phyloP scores from a whole-genome alignment of 1,284 basidiomycete genomes.

The Cutaneotrichosporon mucoides region DNA sequence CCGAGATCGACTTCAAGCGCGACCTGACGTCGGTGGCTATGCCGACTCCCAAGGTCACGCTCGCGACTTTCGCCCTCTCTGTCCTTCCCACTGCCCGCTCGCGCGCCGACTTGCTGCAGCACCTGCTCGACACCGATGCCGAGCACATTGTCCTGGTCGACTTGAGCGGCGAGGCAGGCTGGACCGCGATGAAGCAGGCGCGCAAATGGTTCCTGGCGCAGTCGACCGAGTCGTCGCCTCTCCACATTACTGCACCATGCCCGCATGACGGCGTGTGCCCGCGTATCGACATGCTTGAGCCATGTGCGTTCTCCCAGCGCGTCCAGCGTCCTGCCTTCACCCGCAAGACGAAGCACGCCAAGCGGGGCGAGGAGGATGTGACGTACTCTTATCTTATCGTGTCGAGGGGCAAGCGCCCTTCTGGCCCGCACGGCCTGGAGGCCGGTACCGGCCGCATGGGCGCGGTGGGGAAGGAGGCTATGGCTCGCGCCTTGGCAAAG shows the following conservation, averaged over 20 bases:
- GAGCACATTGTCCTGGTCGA: slow-evolving; percentile 75
- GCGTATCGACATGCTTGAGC: slow-evolving; percentile 53
- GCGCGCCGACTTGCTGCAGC: slow-evolving; percentile 45
- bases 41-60: slow-evolving; percentile 54
- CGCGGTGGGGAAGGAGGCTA: slow-evolving; percentile 36
- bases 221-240: slow-evolving; percentile 8
- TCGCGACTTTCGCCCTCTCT: slow-evolving; percentile 82
- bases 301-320: slow-evolving; percentile 82
- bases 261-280: slow-evolving; percentile 89
- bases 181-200: slow-evolving; percentile 76
- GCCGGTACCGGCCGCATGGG: slow-evolving; percentile 26
- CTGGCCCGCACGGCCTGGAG: neutral
- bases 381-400: slow-evolving; percentile 90
- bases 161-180: slow-evolving; percentile 70
- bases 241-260: slow-evolving; percentile 58
- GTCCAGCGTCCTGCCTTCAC: slow-evolving; percentile 80
- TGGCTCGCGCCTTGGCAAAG: slow-evolving; percentile 23
- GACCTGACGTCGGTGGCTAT: slow-evolving; percentile 11
- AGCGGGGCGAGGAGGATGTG: slow-evolving; percentile 75
- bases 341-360: slow-evolving; percentile 79
- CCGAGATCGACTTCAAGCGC: slow-evolving; percentile 19
- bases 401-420: slow-evolving; percentile 67
- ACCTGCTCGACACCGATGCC: slow-evolving; percentile 21
- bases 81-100: slow-evolving; percentile 61
- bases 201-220: slow-evolving; percentile 65